Percentiles rank a stretch among this genome's conserved stretches.
These are phyloP conservation scores for Craspedostauros australis DNA, from an alignment of 108 stramenopile species.

Conservation along the genomic window DNA sequence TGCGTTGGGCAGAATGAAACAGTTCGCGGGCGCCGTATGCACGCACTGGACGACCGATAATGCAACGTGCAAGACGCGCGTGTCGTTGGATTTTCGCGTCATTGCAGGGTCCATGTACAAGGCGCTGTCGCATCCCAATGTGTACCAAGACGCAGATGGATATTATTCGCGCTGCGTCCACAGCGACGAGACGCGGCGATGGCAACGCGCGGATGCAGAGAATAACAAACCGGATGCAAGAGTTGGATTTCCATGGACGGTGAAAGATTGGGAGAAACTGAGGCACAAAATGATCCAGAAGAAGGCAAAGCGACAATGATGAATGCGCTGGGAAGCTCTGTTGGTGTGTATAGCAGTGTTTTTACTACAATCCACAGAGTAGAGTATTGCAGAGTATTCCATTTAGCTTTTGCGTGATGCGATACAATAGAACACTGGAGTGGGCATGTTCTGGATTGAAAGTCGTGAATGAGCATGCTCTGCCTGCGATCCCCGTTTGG, in stretches of 20 bases:
- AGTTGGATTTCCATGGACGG: constrained; percentile 48
- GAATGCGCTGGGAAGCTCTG: no score
- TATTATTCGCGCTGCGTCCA: constrained; percentile 46
- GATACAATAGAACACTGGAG: no score
- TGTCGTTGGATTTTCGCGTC: constrained; percentile 57
- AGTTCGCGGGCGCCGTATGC: constrained; percentile 57
- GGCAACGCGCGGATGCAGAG: neutral
- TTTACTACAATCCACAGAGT: no score
- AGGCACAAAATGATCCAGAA: constrained; percentile 17
- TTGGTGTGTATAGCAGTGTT: no score
- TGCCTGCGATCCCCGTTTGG: no score
- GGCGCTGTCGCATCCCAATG: constrained; percentile 28
- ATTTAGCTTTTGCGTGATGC: no score
- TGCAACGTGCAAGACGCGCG: constrained; percentile 38
- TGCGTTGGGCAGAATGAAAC: constrained; percentile 21
- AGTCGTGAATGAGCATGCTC: no score
- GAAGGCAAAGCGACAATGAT: no score
- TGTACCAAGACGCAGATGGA: constrained; percentile 28
- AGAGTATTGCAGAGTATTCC: no score
- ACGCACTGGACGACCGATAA: constrained; percentile 67
- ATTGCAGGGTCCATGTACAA: constrained; percentile 42
- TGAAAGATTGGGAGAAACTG: constrained; percentile 32
- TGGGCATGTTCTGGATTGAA: no score
- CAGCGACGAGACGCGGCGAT: neutral
- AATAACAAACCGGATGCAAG: constrained; percentile 35